A percentile compares a stretch with the other conserved stretches of the same genome.
phyloP scores from a whole-genome alignment of 768 basidiomycete species.

The Leccinum broughii region DNA sequence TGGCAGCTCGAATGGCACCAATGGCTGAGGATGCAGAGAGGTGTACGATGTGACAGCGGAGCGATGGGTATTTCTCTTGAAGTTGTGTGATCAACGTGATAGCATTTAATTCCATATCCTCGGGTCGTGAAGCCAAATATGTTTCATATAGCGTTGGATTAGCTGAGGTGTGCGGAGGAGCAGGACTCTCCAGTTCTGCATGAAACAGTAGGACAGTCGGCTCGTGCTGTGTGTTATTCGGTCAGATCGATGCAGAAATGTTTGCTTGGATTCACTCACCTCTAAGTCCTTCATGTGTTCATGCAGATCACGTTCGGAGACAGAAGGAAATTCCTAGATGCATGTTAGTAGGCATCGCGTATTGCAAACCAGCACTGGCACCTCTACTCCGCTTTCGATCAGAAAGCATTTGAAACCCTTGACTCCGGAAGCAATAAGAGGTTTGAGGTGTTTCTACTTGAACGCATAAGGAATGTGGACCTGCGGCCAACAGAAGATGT shows the following conservation, averaged over 20 bases:
- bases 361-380: constrained; percentile 32
- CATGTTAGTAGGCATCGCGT: constrained; percentile 7
- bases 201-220: constrained; percentile 85
- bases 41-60: constrained; percentile 94
- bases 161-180: constrained; percentile 20
- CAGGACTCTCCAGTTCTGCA: constrained; percentile 71
- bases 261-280: constrained; percentile 39
- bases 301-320: constrained; percentile 66
- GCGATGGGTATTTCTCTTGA: constrained; percentile 57
- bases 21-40: constrained; percentile 86
- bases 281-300: constrained; percentile 73
- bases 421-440: constrained; percentile 78
- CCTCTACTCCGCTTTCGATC: constrained; percentile 94
- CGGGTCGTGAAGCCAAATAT: constrained; percentile 84
- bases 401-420: constrained; percentile 98
- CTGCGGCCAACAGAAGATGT: neutral
- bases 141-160: constrained; percentile 68
- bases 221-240: constrained; percentile 53
- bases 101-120: constrained; percentile 76
- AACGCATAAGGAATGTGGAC: neutral
- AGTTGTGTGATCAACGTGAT: constrained; percentile 74
- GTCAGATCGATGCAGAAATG: constrained; percentile 12
- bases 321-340: constrained; percentile 87
- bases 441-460: constrained; percentile 64
- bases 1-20: constrained; percentile 71